A percentile compares a stretch with the other conserved stretches of the same genome.
Conservation (phyloP, 257 asterid genomes). For the Jaltomata sinuosa region DNA sequence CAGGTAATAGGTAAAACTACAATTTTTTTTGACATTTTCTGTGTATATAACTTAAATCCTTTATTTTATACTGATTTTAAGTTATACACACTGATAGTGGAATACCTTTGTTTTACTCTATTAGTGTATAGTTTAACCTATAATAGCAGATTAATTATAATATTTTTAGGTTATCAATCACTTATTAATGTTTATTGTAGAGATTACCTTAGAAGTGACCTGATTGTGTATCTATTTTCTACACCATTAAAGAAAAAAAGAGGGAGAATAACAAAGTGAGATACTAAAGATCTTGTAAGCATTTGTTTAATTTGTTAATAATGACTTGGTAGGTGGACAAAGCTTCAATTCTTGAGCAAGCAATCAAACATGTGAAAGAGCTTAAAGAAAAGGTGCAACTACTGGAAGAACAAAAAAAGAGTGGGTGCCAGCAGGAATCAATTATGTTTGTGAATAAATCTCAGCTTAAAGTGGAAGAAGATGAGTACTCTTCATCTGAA, state of each 20-base stretch:
- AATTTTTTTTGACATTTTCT: no score
- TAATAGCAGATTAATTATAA: no score
- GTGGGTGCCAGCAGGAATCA: neutral
- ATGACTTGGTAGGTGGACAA: slow-evolving; percentile 23
- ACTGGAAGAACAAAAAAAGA: slow-evolving; percentile 20
- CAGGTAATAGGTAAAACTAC: no score
- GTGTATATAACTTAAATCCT: no score
- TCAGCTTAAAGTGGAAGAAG: slow-evolving; percentile 3
- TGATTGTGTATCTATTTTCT: no score
- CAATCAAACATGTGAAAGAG: slow-evolving; percentile 23
- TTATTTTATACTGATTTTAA: neutral
- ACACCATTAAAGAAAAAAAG: neutral
- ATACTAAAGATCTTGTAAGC: neutral
- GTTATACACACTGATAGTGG: neutral
- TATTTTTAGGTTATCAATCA: no score
- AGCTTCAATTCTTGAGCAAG: slow-evolving; percentile 27
- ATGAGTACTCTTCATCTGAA: slow-evolving; percentile 12
- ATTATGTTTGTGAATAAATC: slow-evolving; percentile 19
- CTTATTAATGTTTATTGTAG: no score
- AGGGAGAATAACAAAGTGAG: neutral
- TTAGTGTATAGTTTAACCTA: no score
- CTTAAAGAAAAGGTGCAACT: slow-evolving; percentile 24
- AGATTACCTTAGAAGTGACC: no score
- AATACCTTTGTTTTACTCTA: no score
- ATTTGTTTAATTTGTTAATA: neutral